Base-by-base conservation (phyloP, 2,329 filamentous ascomycete genomes). In the Blastomyces parvus region DNA sequence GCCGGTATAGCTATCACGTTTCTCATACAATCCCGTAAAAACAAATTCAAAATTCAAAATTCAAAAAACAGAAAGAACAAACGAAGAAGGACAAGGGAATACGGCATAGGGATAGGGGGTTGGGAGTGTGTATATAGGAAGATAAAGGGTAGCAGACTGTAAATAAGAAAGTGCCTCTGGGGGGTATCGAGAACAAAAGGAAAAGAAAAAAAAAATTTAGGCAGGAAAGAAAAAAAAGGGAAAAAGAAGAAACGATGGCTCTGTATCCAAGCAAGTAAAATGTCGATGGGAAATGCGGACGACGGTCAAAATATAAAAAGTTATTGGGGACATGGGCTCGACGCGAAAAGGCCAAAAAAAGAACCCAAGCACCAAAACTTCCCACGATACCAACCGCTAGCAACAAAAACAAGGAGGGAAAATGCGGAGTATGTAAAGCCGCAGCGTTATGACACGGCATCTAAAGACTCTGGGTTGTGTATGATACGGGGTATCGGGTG, bases 141-240 rank as follows among this genome's bases (percentile, higher is more conserved):
- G n/a, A 25, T n/a, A 42, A n/a, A 57, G 42, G 8, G 55, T 9
- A 38, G n/a, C 11, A 59, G 27, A 42, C 42, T 25, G 30, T 42
- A 42, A 36, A 36, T 42, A 42, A 42, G 40, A 27, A 36, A 22
- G 40, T 46, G 57, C 7, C 17, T 59, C 42, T 30, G 57, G 40
- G 57, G 57, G 57, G 57, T 59, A 59, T 59, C 59, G 59, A 53
- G 55, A 61, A 44, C 44, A 42, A 19, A 27, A 40, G 19, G 42
- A 38, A n/a, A 3, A 22, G 38, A n/a, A 17, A 42, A 46, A 17
- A 22, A 60, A 60, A 60, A 48, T 13, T 13, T 8, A n/a, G 6
- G 36, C 14, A 57, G 8, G 38, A 17, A 17, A 25, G 5, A 38
- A 57, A 19, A 13, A 9, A 19, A 17, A 44, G 0, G 22, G 30